phyloP scores from a whole-genome alignment of 257 asterid genomes.

The Nicotiana paniculata region DNA sequence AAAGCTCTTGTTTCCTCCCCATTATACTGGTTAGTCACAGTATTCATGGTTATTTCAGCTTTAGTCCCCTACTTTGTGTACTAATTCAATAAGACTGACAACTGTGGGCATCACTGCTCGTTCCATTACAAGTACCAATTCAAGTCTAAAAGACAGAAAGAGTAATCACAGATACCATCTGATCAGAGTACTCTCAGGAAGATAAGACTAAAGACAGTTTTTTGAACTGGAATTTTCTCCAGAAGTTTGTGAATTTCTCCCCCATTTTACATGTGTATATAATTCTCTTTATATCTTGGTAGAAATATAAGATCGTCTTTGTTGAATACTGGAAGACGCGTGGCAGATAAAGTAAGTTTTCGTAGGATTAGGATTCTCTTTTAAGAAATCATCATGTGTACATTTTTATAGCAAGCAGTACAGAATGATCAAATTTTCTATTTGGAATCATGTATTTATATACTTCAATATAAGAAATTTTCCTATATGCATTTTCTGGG shows the following conservation, averaged over 20 bases:
- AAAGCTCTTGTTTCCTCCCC: constrained; percentile 76
- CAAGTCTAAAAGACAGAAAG: constrained; percentile 17
- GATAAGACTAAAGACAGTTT: not conserved
- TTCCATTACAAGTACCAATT: constrained; percentile 60
- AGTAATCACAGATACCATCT: constrained; percentile 17
- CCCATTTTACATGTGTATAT: not conserved
- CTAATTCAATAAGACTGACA: constrained; percentile 42
- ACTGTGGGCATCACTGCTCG: constrained; percentile 94
- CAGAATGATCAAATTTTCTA: too few relatives aligned
- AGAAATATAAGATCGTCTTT: too few relatives aligned
- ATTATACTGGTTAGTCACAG: constrained; percentile 44
- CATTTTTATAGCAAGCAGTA: too few relatives aligned
- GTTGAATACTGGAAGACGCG: too few relatives aligned
- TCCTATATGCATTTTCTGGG: too few relatives aligned
- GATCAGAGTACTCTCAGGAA: not conserved
- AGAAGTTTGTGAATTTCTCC: not conserved
- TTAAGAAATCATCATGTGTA: too few relatives aligned
- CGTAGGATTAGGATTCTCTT: too few relatives aligned
- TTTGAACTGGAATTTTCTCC: not conserved
- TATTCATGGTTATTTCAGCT: constrained; percentile 35
- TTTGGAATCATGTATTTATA: too few relatives aligned
- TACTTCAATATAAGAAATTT: too few relatives aligned
- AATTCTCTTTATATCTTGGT: not conserved
- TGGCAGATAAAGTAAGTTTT: too few relatives aligned
- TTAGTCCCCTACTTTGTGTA: constrained; percentile 53